Base-by-base conservation (phyloP, 352 stramenopile genomes). In the Globisporangium radiosum region DNA sequence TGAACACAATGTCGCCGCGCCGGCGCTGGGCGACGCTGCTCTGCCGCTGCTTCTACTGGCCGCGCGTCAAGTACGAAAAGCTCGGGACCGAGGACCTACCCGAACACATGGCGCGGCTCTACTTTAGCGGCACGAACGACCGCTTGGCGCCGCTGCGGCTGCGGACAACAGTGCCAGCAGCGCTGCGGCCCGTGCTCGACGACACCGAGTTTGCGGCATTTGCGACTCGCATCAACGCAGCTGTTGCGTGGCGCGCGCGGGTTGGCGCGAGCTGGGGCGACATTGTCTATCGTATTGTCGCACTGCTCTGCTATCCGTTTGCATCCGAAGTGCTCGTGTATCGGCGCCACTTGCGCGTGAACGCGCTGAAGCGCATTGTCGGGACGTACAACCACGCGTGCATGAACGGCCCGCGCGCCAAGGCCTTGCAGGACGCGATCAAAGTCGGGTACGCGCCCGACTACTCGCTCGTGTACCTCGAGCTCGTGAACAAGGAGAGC, bases 381-480 rank as follows among this genome's bases (percentile, higher is more conserved):
- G 69, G 64, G 8, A 88, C 80, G 64, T 93, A 93, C 52, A 90
- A 93, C 52, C 81, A 91, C 58, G 81, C 76, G 19, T 93, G 78
- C 50, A 91, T 93, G 81, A 88, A 89, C 19, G 84, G 84, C 0
- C 76, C 84, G 5, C 74, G 84, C 11, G 82, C 84, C 0, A 70
- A 78, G 10, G 80, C 75, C 13, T 57, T 93, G 55, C 71, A 89
- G 3, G 90, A 93, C 40, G 81, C 84, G 10, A 71, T 93, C 19
- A 91, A 91, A 47, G 63, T 93, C 4, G 84, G 84, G 25, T 93
- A 91, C 52, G 85, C 75, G 5, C 74, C 72, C 8, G 84, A 93
- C 62, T 91, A 91, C 60, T 90, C 84, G 43, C 70, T 93, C 36
- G 79, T 90, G 8, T 91, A 93, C 52, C 64, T 93, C 1, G 84